Evolutionary conservation across 306 rosid species (phyloP), one percentile per base, ranked within the genome.

Genomic region (Quercus agrifolia): DNA sequence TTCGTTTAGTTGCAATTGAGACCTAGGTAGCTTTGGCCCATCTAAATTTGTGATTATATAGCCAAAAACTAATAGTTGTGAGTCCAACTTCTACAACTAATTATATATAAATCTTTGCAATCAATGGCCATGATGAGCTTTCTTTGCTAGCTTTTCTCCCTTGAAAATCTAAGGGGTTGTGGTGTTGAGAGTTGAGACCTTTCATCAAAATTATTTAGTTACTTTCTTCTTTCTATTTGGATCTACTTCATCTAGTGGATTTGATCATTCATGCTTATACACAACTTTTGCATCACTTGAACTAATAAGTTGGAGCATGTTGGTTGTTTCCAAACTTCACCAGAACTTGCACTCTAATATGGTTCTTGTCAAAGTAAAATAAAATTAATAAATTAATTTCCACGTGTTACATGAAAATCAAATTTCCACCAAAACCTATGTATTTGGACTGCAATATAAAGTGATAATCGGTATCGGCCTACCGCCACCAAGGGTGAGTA

Each of bases 1-100:
- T 77, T 80, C 25, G 78, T 80, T 82, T 81, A 72, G 85, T 81
- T 80, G 71, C 86, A 80, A 82, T 84, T 87, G 84, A 82, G 82
- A 83, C 74, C 74, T 84, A 81, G 72, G 83, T 85, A 86, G 64
- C 83, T 89, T 85, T 83, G 85, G 79, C 88, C 87, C 82, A 78
- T 83, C 25, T 80, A 0, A 63, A 63, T 14, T 15, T 63, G 70
- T 63, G 38, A 79, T 71, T 80, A 58, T 71, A 78, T 74, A 81
- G 55, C 72, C 27, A 77, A 69, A 52, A 66, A 38, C 71, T 49
- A 12, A 66, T 3, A 68, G 5, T 35, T n/a, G 27, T n/a, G 18
- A 31, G 17, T 33, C 72, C 27, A 18, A 10, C 71, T 66, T 33
- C 35, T 18, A 35, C 72, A 19, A n/a, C 25, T 31, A 35, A 7